phyloP scores from a whole-genome alignment of 192 early-diverging fungal genomes.

The Coemansia asiatica region DNA sequence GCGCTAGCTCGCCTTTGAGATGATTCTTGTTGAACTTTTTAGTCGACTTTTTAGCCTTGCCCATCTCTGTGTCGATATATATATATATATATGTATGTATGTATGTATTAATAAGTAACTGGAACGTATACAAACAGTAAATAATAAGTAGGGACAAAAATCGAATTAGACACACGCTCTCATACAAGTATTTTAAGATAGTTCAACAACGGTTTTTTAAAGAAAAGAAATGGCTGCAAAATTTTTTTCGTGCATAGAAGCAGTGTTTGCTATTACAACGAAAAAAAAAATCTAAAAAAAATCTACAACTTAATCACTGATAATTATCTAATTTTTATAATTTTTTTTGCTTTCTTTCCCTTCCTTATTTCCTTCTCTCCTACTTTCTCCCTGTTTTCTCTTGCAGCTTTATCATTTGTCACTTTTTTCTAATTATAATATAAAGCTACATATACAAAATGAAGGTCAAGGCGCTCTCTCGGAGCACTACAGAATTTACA shows the following conservation, averaged over 20 bases:
- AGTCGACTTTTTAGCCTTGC: slow-evolving; percentile 63
- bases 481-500: slow-evolving; percentile 72
- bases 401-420: neutral
- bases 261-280: too few species aligned
- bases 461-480: slow-evolving; percentile 96
- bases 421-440: neutral
- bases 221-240: too few species aligned
- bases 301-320: too few species aligned
- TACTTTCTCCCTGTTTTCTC: too few species aligned
- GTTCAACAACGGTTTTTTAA: too few species aligned
- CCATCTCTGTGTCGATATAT: slow-evolving; percentile 30
- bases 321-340: too few species aligned
- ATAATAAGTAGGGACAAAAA: too few species aligned
- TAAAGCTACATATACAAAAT: slow-evolving; percentile 2
- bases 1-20: slow-evolving; percentile 66
- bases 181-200: too few species aligned
- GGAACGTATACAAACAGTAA: neutral
- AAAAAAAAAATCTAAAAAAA: too few species aligned
- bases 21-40: slow-evolving; percentile 80
- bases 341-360: slow-evolving; percentile 16
- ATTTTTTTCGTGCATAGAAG: neutral
- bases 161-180: too few species aligned
- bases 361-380: too few species aligned
- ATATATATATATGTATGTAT: too few species aligned
- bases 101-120: neutral